Evolutionary conservation across 768 basidiomycete species (phyloP).

Genomic region (Termitomyces sp.): DNA sequence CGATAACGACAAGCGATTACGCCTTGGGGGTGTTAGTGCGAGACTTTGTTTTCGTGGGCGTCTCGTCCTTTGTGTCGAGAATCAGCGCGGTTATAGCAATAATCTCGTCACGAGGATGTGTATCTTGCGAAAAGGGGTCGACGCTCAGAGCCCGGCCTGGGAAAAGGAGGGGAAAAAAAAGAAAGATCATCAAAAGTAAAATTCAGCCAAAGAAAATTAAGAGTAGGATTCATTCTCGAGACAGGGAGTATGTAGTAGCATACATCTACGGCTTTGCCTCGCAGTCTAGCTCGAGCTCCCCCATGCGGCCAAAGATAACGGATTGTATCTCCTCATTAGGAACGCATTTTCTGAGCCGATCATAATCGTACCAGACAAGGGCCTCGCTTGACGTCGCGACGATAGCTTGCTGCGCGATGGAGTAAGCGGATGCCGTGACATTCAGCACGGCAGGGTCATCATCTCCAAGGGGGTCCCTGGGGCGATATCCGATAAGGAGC

Average conservation of each 20-base stretch:
- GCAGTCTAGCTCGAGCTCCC: not conserved
- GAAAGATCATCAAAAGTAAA: too few species aligned
- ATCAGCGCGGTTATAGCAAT: not conserved
- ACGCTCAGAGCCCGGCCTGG: too few species aligned
- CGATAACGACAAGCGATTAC: not conserved
- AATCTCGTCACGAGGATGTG: not conserved
- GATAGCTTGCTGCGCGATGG: constrained; percentile 52
- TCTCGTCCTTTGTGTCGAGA: not conserved
- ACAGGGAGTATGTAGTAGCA: too few species aligned
- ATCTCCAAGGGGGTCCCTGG: constrained; percentile 21
- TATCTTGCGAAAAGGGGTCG: not conserved
- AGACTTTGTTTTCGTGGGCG: not conserved
- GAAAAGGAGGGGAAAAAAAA: too few species aligned
- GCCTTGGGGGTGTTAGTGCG: not conserved
- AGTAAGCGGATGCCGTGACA: constrained; percentile 53
- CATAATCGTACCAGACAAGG: constrained; percentile 78
- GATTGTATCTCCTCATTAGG: constrained; percentile 46
- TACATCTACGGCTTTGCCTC: not conserved
- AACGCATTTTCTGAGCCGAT: constrained; percentile 54
- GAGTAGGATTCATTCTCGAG: constrained; percentile 3
- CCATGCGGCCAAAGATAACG: constrained; percentile 20
- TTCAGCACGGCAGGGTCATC: constrained; percentile 39
- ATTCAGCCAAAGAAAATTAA: not conserved
- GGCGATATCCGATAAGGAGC: constrained; percentile 63
- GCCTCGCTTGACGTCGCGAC: constrained; percentile 62